Evolutionary conservation across 441 rosid species (phyloP), one percentile per base, ranked within the genome.

Genomic region (Aquilaria agallochum): DNA sequence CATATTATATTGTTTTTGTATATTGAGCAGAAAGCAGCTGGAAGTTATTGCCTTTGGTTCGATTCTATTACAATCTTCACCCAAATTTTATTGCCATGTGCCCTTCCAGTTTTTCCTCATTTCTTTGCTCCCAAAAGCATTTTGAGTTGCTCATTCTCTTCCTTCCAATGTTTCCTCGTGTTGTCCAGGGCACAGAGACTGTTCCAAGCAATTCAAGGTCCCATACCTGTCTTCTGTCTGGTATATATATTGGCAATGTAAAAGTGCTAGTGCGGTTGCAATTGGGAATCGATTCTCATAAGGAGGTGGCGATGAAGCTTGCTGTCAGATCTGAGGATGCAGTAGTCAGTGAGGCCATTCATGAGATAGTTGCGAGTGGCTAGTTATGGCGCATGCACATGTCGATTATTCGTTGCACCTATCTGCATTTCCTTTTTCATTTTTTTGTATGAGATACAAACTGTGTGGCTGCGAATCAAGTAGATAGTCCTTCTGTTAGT

Each of bases 181-280:
- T 46, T 66, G 32, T 63, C 40, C 76, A 90, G 97, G 94, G 97
- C 49, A 86, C 97, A 0, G 97, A 86, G 71, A 82, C 74, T 10
- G 78, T 91, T 52, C 78, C 90, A 5, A 73, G 72, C 86, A 91
- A 89, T 72, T 86, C 97, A 67, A 86, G 96, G 89, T 91, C 96
- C 51, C 97, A 91, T 68, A 79, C 89, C 0, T 85, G 97, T 60
- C 66, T 89, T 53, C 70, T 91, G 20, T 89, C 94, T 14, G 97
- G 97, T 62, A 84, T 89, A 48, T 91, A 78, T 78, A 80, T 91
- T 20, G 95, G 97, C 66, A 87, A 85, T n/a, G 87, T 78, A 70
- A 82, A 70, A 78, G 96, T 89, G 56, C 82, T 91, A 2, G 96
- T 79, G 63, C 75, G 86, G 45, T 68, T 85, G 71, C 91, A 88